Conservation (phyloP, 2,329 filamentous ascomycete species). For the Phyllosticta citribraziliensis region DNA sequence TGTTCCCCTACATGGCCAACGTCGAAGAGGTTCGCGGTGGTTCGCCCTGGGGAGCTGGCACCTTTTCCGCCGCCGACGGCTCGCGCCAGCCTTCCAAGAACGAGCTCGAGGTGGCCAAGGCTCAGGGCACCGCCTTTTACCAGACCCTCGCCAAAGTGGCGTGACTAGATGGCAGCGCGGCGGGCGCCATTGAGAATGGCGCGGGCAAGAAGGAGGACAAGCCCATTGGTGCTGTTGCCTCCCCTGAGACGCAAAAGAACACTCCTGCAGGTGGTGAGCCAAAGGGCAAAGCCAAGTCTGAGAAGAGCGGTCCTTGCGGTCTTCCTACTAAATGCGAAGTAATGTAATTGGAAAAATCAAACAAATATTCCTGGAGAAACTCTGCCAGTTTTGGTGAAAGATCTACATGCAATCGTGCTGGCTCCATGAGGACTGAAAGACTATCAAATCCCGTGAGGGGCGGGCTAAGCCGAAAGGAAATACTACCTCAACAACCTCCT, state of each 20-base stretch:
- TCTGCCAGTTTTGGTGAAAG: not conserved
- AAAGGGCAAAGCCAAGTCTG: constrained; percentile 33
- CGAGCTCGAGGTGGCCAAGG: constrained; percentile 70
- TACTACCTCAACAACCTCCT: too few relatives aligned
- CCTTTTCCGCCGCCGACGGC: constrained; percentile 70
- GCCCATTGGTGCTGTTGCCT: constrained; percentile 16
- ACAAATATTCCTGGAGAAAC: not conserved
- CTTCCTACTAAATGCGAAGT: constrained; percentile 66
- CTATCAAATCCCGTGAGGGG: too few relatives aligned
- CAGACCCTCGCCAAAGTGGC: constrained; percentile 61
- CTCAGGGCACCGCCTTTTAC: constrained; percentile 83
- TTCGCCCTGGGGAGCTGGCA: constrained; percentile 86
- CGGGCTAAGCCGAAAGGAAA: too few relatives aligned
- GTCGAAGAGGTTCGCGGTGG: constrained; percentile 76
- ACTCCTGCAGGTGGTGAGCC: constrained; percentile 20
- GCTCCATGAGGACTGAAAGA: not conserved
- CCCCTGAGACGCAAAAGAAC: constrained; percentile 14
- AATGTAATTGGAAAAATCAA: constrained; percentile 34
- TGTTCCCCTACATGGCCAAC: constrained; percentile 61
- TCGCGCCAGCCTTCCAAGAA: constrained; percentile 66
- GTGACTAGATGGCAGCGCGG: constrained; percentile 61
- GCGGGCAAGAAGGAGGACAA: constrained; percentile 13
- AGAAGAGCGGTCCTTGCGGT: constrained; percentile 64
- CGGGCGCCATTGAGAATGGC: constrained; percentile 11
- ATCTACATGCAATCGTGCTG: not conserved